These are phyloP conservation scores for Clavispora santaluciae DNA, from an alignment of 805 yeast species.

Conservation along the genomic window DNA sequence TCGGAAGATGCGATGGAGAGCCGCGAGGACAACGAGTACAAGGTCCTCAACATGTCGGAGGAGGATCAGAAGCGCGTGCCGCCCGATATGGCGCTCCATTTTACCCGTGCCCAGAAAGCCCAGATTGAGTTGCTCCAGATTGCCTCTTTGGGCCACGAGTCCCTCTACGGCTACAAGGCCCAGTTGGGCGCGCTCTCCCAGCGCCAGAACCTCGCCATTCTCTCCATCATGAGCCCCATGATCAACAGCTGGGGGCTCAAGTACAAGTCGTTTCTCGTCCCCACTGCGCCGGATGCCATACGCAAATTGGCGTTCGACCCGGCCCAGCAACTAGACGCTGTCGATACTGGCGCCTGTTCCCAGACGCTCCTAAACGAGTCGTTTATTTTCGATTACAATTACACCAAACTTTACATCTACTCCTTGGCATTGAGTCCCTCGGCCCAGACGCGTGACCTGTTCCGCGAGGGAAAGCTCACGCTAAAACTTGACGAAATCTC, in stretches of 20 bases:
- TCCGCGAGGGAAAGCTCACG: conserved; percentile 13
- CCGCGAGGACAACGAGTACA: conserved; percentile 23
- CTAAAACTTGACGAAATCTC: conserved; percentile 66
- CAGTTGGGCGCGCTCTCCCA: conserved; percentile 48
- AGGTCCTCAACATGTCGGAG: conserved; percentile 28
- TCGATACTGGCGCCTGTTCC: not conserved
- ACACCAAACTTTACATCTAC: conserved; percentile 77
- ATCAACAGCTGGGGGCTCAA: conserved; percentile 72
- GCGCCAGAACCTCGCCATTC: conserved; percentile 63
- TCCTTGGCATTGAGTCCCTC: conserved; percentile 67
- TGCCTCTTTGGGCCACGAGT: conserved; percentile 76
- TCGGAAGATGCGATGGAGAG: conserved; percentile 30
- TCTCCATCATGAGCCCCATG: conserved; percentile 70
- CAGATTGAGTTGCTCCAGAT: conserved; percentile 75
- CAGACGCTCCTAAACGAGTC: conserved; percentile 58
- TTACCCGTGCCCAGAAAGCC: conserved; percentile 65
- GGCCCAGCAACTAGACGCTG: conserved; percentile 26
- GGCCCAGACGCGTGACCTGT: conserved; percentile 12
- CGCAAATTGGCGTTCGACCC: conserved; percentile 29
- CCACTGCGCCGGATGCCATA: conserved; percentile 38
- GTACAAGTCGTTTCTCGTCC: conserved; percentile 51
- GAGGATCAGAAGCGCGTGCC: conserved; percentile 26
- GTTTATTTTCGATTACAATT: conserved; percentile 75
- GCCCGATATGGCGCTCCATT: conserved; percentile 36
- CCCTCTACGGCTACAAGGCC: conserved; percentile 66